Evolutionary conservation across 257 asterid species (phyloP).

Genomic region (Solanum phureja): DNA sequence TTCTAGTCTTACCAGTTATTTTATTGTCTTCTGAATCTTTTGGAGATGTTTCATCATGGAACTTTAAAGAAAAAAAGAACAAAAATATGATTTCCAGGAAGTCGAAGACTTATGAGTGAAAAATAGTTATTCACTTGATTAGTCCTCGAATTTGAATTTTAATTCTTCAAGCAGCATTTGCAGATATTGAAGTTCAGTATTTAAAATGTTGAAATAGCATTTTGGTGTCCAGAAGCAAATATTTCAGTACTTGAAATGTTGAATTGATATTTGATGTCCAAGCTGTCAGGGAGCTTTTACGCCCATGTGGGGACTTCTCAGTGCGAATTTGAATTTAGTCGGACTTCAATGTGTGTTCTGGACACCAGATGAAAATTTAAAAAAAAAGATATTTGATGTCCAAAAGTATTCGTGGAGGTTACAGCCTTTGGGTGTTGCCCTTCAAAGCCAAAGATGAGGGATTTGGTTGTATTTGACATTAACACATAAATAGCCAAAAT

Average conservation of each 20-base stretch:
- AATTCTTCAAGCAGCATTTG: neutral
- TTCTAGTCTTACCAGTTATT: neutral
- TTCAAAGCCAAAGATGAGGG: neutral
- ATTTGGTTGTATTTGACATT: neutral
- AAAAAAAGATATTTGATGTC: neutral
- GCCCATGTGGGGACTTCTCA: no score
- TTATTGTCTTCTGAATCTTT: neutral
- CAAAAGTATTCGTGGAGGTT: neutral
- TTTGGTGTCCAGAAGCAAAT: neutral
- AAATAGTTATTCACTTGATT: neutral
- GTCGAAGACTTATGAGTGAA: neutral
- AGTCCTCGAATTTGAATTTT: neutral
- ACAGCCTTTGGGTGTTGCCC: neutral
- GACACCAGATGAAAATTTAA: no score
- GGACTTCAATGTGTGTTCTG: neutral
- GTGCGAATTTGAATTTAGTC: fast-evolving
- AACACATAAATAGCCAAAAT: neutral
- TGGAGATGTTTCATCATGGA: neutral
- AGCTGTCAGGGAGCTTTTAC: neutral
- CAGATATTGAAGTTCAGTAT: neutral
- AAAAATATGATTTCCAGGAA: neutral
- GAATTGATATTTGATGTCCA: neutral
- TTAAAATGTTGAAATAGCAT: neutral
- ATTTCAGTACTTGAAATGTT: neutral
- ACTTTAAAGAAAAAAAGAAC: neutral